phyloP scores from a whole-genome alignment of 441 rosid genomes.

The Viola pubescens region DNA sequence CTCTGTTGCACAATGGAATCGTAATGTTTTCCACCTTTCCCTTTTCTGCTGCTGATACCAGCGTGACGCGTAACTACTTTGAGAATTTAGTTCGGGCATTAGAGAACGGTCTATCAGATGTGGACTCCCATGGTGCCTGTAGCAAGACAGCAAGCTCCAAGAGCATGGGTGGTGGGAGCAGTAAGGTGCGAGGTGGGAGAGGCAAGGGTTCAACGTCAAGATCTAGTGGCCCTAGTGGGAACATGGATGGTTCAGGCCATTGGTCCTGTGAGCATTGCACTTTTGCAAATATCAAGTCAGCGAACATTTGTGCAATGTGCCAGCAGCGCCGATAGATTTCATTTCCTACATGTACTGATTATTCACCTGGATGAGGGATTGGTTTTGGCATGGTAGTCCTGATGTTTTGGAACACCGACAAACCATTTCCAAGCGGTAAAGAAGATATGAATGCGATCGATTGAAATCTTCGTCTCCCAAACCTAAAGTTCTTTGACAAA shows the following conservation, averaged over 20 bases:
- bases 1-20: neutral
- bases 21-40: neutral
- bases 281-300: conserved; percentile 48
- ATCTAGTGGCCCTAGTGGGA: conserved; percentile 47
- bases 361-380: conserved; percentile 3
- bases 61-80: conserved; percentile 86
- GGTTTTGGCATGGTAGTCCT: conserved; percentile 9
- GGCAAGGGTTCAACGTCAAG: conserved; percentile 57
- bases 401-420: conserved; percentile 1
- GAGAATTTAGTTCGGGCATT: conserved; percentile 86
- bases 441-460: conserved; percentile 4
- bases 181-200: conserved; percentile 46
- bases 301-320: conserved; percentile 71
- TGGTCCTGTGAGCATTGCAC: conserved; percentile 97
- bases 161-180: conserved; percentile 47
- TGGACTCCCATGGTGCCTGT: conserved; percentile 52
- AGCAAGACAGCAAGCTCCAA: conserved; percentile 61
- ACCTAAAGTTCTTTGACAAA: neutral
- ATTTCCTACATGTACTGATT: neutral
- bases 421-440: conserved; percentile 6
- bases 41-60: conserved; percentile 22
- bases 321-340: conserved; percentile 40
- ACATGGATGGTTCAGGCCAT: conserved; percentile 41
- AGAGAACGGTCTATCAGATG: conserved; percentile 91
- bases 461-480: conserved; percentile 5